Evolutionary conservation across 164 flowering plant species (phyloP).

Genomic region (Cinnamomum micranthum): DNA sequence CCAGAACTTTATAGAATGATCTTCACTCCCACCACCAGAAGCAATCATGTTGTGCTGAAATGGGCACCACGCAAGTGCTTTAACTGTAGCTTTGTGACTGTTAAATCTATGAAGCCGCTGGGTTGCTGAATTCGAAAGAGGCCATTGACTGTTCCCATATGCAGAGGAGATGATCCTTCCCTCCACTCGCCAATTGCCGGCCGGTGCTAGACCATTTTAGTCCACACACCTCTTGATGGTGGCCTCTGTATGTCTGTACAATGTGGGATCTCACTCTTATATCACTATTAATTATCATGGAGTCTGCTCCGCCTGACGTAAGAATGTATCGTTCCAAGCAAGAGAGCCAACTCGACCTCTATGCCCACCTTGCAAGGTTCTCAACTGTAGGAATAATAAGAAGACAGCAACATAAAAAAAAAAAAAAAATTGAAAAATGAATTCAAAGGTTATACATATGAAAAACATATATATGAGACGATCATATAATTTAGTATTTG

Average conservation of each 20-base stretch:
- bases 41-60: conserved; percentile 56
- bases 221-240: conserved; percentile 60
- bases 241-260: conserved; percentile 50
- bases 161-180: conserved; percentile 55
- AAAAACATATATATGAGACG: neutral
- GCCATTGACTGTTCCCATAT: conserved; percentile 50
- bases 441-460: neutral
- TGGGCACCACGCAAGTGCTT: conserved; percentile 71
- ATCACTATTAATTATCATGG: neutral
- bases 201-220: conserved; percentile 62
- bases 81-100: conserved; percentile 61
- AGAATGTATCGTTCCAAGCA: neutral
- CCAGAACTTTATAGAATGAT: conserved; percentile 61
- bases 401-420: neutral
- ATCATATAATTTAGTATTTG: neutral
- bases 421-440: no score
- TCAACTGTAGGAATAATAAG: neutral
- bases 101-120: conserved; percentile 61
- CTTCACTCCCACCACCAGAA: conserved; percentile 59
- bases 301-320: neutral
- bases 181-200: conserved; percentile 62
- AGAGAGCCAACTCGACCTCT: neutral
- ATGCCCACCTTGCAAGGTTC: neutral
- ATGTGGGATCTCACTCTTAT: conserved; percentile 43
- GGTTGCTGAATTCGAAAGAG: conserved; percentile 34